Percentiles rank a stretch among this genome's conserved stretches.
Evolutionary conservation across 2,329 filamentous ascomycete genomes (phyloP).

Genomic region (Chrysosporium queenslandicum): DNA sequence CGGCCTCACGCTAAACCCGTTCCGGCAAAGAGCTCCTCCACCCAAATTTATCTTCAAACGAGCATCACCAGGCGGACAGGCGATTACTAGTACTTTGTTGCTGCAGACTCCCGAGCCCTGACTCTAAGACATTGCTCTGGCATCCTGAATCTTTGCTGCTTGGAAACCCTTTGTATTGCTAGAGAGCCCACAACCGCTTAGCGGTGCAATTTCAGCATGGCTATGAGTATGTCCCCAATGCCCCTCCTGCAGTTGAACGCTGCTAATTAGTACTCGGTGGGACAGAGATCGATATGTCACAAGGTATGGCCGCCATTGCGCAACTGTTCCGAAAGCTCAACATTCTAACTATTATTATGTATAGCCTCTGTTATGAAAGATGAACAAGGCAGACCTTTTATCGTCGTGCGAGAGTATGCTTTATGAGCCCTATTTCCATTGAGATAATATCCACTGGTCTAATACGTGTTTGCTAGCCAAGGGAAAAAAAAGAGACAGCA

Average conservation of each 20-base stretch:
- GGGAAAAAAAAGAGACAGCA: constrained; percentile 96
- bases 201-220: constrained; percentile 36
- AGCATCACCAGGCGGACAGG: neutral
- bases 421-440: neutral
- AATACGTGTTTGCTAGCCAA: constrained; percentile 51
- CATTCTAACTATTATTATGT: constrained; percentile 13
- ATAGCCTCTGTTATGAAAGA: constrained; percentile 77
- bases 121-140: neutral
- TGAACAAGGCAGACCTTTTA: constrained; percentile 94
- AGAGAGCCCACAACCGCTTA: constrained; percentile 10
- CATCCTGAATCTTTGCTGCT: neutral
- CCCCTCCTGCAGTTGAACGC: constrained; percentile 28
- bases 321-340: neutral
- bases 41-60: constrained; percentile 1
- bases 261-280: constrained; percentile 20
- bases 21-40: constrained; percentile 9
- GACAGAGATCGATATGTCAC: constrained; percentile 41
- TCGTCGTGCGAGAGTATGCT: constrained; percentile 90
- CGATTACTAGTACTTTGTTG: neutral
- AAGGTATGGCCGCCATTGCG: constrained; percentile 26
- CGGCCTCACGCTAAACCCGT: neutral
- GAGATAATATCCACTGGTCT: neutral
- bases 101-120: neutral
- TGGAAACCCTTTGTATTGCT: neutral
- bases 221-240: constrained; percentile 37